These are phyloP conservation scores for Leccinum solheimii DNA, from an alignment of 1,284 basidiomycete genomes.

Conservation along the genomic window DNA sequence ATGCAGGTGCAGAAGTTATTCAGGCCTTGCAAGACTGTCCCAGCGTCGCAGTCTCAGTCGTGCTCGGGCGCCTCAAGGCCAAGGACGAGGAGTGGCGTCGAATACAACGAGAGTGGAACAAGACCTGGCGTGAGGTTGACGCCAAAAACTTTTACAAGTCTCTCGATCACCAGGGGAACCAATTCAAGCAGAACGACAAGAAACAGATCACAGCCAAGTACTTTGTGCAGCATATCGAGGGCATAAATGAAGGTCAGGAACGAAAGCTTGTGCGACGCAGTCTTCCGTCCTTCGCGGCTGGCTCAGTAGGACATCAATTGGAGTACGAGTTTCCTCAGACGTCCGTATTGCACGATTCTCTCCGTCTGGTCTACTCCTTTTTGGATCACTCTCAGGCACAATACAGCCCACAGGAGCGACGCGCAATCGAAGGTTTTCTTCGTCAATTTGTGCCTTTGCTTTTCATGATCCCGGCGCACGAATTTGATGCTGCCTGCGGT, in stretches of 20 bases:
- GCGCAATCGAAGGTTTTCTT: slow-evolving; percentile 84
- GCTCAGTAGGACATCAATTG: slow-evolving; percentile 69
- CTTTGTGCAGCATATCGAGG: slow-evolving; percentile 88
- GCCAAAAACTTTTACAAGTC: slow-evolving; percentile 97
- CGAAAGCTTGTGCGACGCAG: slow-evolving; percentile 45
- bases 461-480: slow-evolving; percentile 73
- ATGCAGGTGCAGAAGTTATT: slow-evolving; percentile 83
- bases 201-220: slow-evolving; percentile 91
- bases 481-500: slow-evolving; percentile 76
- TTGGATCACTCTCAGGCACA: slow-evolving; percentile 81
- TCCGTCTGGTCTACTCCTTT: slow-evolving; percentile 90
- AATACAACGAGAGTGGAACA: slow-evolving; percentile 93
- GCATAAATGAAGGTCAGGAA: slow-evolving; percentile 69
- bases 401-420: slow-evolving; percentile 77
- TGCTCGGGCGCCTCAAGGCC: slow-evolving; percentile 86
- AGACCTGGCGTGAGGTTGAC: slow-evolving; percentile 97
- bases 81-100: slow-evolving; percentile 99
- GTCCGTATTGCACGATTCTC: slow-evolving; percentile 80
- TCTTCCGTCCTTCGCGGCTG: slow-evolving; percentile 42
- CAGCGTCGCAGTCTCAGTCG: slow-evolving; percentile 88
- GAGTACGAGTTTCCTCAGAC: slow-evolving; percentile 80
- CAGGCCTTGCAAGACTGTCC: slow-evolving; percentile 93
- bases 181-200: slow-evolving; percentile 96
- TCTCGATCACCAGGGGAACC: slow-evolving; percentile 93
- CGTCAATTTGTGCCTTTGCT: slow-evolving; percentile 83